Evolutionary conservation across 257 asterid species (phyloP).

Genomic region (Leptodermis oblonga): DNA sequence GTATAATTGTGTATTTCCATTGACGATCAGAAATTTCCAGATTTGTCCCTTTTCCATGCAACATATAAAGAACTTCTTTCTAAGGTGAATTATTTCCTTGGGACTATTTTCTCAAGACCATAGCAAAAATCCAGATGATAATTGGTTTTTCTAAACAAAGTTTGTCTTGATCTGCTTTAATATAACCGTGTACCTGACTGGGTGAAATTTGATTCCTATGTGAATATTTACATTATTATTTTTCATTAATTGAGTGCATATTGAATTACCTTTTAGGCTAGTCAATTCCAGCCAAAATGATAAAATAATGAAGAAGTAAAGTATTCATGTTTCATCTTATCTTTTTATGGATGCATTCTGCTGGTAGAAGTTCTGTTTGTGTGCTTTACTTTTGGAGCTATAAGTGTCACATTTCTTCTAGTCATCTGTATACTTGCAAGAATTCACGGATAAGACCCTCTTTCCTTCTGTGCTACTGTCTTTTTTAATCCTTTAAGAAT

Average conservation of each 20-base stretch:
- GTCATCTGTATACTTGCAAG: neutral
- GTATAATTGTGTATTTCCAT: neutral
- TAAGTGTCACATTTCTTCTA: too few relatives aligned
- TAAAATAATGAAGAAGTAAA: neutral
- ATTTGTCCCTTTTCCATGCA: neutral
- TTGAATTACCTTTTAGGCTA: neutral
- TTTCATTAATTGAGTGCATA: neutral
- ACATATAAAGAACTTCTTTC: neutral
- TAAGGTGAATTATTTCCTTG: neutral
- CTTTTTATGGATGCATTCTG: neutral
- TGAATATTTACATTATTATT: neutral
- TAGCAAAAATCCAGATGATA: neutral
- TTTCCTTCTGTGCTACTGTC: neutral
- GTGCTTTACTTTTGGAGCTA: neutral
- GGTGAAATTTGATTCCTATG: neutral
- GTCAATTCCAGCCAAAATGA: neutral
- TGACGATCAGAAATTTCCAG: neutral
- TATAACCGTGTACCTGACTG: neutral
- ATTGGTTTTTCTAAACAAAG: neutral
- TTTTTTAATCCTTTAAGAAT: neutral
- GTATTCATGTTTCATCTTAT: neutral
- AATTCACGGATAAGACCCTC: neutral
- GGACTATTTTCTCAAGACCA: neutral
- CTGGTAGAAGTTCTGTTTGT: neutral
- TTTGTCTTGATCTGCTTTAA: neutral